Percentiles rank a stretch among this genome's conserved stretches.
These are phyloP conservation scores for Petrea volubilis DNA, from an alignment of 257 asterid genomes.

Conservation along the genomic window DNA sequence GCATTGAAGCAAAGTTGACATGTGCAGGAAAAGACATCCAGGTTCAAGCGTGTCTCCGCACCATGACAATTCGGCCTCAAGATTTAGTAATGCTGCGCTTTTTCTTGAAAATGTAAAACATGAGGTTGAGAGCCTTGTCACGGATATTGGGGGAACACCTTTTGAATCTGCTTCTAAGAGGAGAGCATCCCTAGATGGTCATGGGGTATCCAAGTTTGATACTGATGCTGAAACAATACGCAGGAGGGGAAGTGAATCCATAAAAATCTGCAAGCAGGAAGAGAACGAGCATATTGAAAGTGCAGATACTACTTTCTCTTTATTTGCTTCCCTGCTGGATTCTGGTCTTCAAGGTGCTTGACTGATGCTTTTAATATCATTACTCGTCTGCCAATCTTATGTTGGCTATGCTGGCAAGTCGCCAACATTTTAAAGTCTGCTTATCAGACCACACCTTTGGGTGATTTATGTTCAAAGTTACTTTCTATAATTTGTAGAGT, in stretches of 20 bases:
- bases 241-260: constrained; percentile 65
- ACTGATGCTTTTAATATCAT: constrained; percentile 2
- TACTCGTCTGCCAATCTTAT: constrained; percentile 12
- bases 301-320: constrained; percentile 64
- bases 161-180: constrained; percentile 50
- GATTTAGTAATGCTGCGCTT: constrained; percentile 81
- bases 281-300: constrained; percentile 55
- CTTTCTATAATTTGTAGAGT: neutral
- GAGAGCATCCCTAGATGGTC: constrained; percentile 48
- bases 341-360: constrained; percentile 86
- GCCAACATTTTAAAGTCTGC: neutral
- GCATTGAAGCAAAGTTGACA: constrained; percentile 13
- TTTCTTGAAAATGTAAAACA: constrained; percentile 79
- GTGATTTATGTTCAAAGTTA: neutral
- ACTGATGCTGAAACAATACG: constrained; percentile 33
- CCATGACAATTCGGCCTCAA: constrained; percentile 59
- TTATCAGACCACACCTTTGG: constrained; percentile 1
- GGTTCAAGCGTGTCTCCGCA: constrained; percentile 71
- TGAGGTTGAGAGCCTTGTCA: constrained; percentile 67
- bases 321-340: constrained; percentile 89
- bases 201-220: constrained; percentile 40
- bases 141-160: constrained; percentile 50
- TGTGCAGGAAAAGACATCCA: constrained; percentile 69
- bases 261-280: constrained; percentile 79
- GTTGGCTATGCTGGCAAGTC: constrained; percentile 13